Percentiles rank a stretch among this genome's conserved stretches.
Conservation (phyloP, 1,284 basidiomycete species). For the Serendipita sp. region DNA sequence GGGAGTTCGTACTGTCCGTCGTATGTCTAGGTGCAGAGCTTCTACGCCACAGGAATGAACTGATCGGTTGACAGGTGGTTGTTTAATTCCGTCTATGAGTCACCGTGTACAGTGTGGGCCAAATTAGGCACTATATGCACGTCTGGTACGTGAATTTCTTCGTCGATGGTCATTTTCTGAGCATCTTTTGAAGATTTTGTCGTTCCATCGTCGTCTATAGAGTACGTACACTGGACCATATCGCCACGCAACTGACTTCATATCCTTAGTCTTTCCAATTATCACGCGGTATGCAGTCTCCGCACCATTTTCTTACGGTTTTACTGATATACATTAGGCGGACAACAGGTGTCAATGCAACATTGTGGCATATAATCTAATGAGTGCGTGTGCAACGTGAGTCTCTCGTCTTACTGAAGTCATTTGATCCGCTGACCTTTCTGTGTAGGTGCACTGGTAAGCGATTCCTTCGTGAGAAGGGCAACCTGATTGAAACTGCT, state of each 20-base stretch:
- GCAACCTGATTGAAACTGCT: background rate
- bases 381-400: background rate
- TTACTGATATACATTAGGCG: background rate
- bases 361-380: background rate
- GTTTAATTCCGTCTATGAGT: background rate
- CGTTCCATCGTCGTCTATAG: background rate
- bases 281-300: background rate
- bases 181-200: background rate
- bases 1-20: too few species aligned
- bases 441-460: background rate
- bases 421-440: background rate
- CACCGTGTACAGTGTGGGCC: background rate
- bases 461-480: background rate
- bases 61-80: background rate
- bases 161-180: background rate
- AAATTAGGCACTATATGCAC: background rate
- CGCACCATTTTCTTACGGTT: background rate
- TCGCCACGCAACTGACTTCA: background rate
- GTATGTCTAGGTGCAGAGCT: too few species aligned
- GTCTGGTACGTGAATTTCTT: background rate
- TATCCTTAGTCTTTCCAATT: background rate
- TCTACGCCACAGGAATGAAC: background rate
- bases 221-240: background rate
- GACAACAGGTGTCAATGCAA: background rate
- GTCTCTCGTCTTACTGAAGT: background rate